Percentiles rank a stretch among this genome's conserved stretches.
phyloP scores from a whole-genome alignment of 768 basidiomycete species.

The Royoungia palumana region DNA sequence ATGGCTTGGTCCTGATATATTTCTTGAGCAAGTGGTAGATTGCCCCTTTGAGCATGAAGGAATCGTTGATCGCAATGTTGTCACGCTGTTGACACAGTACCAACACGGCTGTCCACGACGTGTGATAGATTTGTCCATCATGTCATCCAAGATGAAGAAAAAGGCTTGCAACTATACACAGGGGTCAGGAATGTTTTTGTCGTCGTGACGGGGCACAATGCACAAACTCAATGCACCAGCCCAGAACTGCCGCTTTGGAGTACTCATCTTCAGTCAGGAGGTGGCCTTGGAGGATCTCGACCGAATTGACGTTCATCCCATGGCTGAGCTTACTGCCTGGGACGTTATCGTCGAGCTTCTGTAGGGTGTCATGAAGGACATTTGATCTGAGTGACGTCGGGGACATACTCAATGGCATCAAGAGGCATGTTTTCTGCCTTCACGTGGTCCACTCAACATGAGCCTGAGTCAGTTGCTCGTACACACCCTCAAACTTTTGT shows the following conservation, averaged over 20 bases:
- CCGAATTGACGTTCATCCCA: conserved; percentile 93
- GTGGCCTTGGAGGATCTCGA: conserved; percentile 78
- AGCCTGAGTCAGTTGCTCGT: conserved; percentile 62
- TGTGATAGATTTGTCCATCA: conserved; percentile 96
- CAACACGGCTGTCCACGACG: conserved; percentile 95
- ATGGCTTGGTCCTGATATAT: too few relatives aligned
- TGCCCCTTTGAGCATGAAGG: conserved; percentile 92
- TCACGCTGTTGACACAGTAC: conserved; percentile 66
- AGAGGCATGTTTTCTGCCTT: too few relatives aligned
- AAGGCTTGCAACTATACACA: too few relatives aligned
- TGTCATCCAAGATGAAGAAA: conserved; percentile 92
- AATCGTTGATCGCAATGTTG: conserved; percentile 91
- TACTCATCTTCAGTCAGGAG: conserved; percentile 82
- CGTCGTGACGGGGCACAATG: conserved; percentile 34
- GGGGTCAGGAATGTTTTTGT: too few relatives aligned
- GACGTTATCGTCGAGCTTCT: conserved; percentile 91
- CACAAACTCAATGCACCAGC: conserved; percentile 95
- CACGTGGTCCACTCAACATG: conserved; percentile 73
- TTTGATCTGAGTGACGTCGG: too few relatives aligned
- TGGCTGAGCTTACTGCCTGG: conserved; percentile 96
- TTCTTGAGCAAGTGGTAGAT: too few relatives aligned
- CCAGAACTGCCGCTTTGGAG: conserved; percentile 80
- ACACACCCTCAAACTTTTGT: conserved; percentile 69
- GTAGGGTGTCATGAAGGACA: conserved; percentile 12
- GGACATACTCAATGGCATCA: too few relatives aligned